Base-by-base conservation (phyloP, 371 early-diverging fungal genomes). In the Saksenaea oblongispora region DNA sequence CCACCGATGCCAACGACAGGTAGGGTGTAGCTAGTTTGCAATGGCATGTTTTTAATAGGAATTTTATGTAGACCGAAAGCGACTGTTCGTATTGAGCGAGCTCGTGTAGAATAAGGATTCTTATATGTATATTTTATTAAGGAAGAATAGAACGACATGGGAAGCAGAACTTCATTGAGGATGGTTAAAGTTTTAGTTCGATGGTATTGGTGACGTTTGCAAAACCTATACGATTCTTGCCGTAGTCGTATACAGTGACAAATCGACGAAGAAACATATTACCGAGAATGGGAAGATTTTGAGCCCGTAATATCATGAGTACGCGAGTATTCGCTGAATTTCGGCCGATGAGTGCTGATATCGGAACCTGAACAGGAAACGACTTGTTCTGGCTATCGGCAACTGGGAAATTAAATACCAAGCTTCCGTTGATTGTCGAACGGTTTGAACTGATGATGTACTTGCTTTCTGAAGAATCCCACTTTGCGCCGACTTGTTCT, bases 1-100 rank as follows among this genome's bases (percentile, higher is more conserved):
- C 82, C n/a, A 86, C 87, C 1, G 88, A 89, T 70, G 69, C 66
- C 1, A 76, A 74, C 35, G 87, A 87, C 65, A 63, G 85, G 83
- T 80, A 72, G 51, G 58, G 5, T 17, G 34, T 3, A 8, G 9
- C 28, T 31, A 34, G 56, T 9, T n/a, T 44, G 18, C 9, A 34
- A 36, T 44, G 26, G 18, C 31, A 31, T 31, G 31, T 54, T 24
- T 26, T 9, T 41, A 61, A 15, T 17, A 31, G 59, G 9, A 22
- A 35, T 37, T 39, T 1, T 27, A 17, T 34, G 24, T 71, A 76
- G 80, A 24, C 80, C 80, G 10, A 74, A 72, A 55, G 80, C 76
- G 35, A 59, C 72, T 26, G 76, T 79, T 41, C 70, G 71, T 26
- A 79, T 79, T 27, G 71, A 66, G 36, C 62, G 58, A 28, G 76